A percentile compares a stretch with the other conserved stretches of the same genome.
Conservation (phyloP, 805 yeast genomes). For the Alloascoidea hylecoeti region DNA sequence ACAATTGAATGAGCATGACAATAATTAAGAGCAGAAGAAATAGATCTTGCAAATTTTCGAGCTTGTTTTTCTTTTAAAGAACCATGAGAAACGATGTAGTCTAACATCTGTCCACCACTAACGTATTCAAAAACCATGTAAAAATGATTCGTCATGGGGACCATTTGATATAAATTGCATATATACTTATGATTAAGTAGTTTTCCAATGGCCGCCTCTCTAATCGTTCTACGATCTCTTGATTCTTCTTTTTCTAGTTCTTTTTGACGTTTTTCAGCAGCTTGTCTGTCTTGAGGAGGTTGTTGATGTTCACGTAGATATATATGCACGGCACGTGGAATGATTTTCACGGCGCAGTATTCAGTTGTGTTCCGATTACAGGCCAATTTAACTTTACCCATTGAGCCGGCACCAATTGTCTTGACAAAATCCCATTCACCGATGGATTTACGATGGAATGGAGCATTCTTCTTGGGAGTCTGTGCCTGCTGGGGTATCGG, state of each 20-base stretch:
- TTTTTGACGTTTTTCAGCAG: neutral
- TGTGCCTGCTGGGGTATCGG: neutral
- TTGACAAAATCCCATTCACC: slow-evolving; percentile 96
- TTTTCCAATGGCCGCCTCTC: slow-evolving; percentile 92
- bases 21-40: slow-evolving; percentile 86
- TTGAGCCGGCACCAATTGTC: slow-evolving; percentile 96
- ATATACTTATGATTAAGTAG: slow-evolving; percentile 85
- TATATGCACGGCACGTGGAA: slow-evolving; percentile 50
- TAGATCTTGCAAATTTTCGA: slow-evolving; percentile 86
- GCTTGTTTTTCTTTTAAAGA: slow-evolving; percentile 89
- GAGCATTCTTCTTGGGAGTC: neutral
- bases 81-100: slow-evolving; percentile 94
- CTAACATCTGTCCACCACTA: slow-evolving; percentile 95
- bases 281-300: neutral
- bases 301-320: neutral
- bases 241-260: slow-evolving; percentile 40
- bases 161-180: slow-evolving; percentile 84
- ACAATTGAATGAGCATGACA: slow-evolving; percentile 91
- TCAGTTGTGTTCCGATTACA: slow-evolving; percentile 61
- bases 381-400: slow-evolving; percentile 97
- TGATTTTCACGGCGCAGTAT: slow-evolving; percentile 82
- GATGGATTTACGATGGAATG: slow-evolving; percentile 29
- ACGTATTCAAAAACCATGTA: slow-evolving; percentile 95
- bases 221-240: slow-evolving; percentile 79
- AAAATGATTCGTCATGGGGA: slow-evolving; percentile 92